Percentiles rank a stretch among this genome's conserved stretches.
phyloP scores from a whole-genome alignment of 2,329 filamentous ascomycete species.

The Calonectria naviculata region DNA sequence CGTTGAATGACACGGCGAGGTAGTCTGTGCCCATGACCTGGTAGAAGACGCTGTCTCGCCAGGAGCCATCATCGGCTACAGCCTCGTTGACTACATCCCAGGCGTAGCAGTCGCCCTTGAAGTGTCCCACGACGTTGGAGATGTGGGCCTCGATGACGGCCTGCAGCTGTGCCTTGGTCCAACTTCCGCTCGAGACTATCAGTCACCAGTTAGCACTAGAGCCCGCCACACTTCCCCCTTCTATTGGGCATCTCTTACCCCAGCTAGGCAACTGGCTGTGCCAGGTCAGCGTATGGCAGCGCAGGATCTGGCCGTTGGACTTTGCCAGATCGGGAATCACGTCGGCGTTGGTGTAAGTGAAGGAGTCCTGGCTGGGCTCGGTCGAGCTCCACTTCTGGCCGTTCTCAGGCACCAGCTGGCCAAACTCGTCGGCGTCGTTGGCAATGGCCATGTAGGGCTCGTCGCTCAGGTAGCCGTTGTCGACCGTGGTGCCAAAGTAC shows the following conservation, averaged over 20 bases:
- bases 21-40: conserved; percentile 66
- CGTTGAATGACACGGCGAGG: conserved; percentile 67
- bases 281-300: conserved; percentile 72
- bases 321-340: conserved; percentile 60
- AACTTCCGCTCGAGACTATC: conserved; percentile 48
- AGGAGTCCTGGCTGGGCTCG: conserved; percentile 66
- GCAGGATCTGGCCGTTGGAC: conserved; percentile 61
- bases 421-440: conserved; percentile 67
- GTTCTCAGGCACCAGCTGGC: conserved; percentile 73
- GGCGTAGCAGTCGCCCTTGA: conserved; percentile 68
- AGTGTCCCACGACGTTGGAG: conserved; percentile 66
- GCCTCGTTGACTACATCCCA: conserved; percentile 77
- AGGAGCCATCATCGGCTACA: conserved; percentile 66
- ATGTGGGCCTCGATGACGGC: conserved; percentile 66
- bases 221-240: not conserved
- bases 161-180: conserved; percentile 68
- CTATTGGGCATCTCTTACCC: conserved; percentile 29
- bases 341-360: conserved; percentile 69
- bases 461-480: conserved; percentile 67
- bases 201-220: not conserved
- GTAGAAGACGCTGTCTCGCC: conserved; percentile 65
- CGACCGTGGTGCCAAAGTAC: conserved; percentile 75
- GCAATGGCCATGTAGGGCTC: conserved; percentile 65
- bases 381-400: conserved; percentile 72
- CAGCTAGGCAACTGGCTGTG: conserved; percentile 50